These are phyloP conservation scores for Thelonectria discophora DNA, from an alignment of 2,329 filamentous ascomycete genomes.

Conservation along the genomic window DNA sequence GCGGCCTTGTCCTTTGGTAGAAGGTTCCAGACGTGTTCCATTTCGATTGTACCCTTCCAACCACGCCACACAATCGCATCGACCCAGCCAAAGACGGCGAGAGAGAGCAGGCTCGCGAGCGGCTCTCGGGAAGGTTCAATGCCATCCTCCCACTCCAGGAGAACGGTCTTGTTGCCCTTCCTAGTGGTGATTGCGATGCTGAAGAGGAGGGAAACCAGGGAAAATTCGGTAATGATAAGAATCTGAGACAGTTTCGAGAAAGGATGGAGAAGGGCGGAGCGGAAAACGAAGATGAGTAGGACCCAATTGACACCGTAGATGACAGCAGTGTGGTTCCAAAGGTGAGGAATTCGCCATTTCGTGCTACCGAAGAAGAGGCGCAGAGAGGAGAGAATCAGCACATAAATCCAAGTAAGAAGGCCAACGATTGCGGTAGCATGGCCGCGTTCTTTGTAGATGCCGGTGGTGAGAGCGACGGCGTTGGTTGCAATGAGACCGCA, in stretches of 20 bases:
- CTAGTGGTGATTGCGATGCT: slow-evolving; percentile 81
- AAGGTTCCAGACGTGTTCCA: slow-evolving; percentile 92
- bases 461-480: slow-evolving; percentile 67
- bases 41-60: slow-evolving; percentile 83
- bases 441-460: slow-evolving; percentile 66
- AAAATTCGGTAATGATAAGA: slow-evolving; percentile 78
- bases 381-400: slow-evolving; percentile 75
- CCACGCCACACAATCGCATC: slow-evolving; percentile 89
- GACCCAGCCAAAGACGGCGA: slow-evolving; percentile 90
- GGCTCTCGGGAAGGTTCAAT: slow-evolving; percentile 89
- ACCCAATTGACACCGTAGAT: slow-evolving; percentile 88
- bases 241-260: slow-evolving; percentile 68
- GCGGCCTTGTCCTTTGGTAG: slow-evolving; percentile 88
- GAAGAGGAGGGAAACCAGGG: slow-evolving; percentile 76
- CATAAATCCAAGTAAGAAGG: slow-evolving; percentile 82
- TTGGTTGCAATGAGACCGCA: slow-evolving; percentile 76
- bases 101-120: slow-evolving; percentile 85
- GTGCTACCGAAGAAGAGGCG: slow-evolving; percentile 74
- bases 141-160: slow-evolving; percentile 88
- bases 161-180: slow-evolving; percentile 89
- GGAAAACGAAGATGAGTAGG: slow-evolving; percentile 78
- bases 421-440: slow-evolving; percentile 70
- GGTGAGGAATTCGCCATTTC: slow-evolving; percentile 71
- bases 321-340: slow-evolving; percentile 93
- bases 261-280: slow-evolving; percentile 84